Conservation (phyloP, 768 basidiomycete genomes). For the Amanita fuliginea region DNA sequence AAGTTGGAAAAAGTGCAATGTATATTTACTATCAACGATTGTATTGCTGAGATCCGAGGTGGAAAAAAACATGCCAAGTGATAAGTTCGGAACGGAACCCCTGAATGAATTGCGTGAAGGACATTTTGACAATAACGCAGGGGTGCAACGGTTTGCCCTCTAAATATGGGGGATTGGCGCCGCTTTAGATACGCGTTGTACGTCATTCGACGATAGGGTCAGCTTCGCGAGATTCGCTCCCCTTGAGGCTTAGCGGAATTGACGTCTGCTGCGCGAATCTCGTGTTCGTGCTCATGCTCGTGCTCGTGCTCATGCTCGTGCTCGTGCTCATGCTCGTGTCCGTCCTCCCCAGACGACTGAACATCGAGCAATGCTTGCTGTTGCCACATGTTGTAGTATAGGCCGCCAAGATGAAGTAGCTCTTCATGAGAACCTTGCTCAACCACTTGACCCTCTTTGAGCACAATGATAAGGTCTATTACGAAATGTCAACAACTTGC, state of each 20-base stretch:
- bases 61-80: too few relatives aligned
- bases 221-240: not conserved
- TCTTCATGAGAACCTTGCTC: conserved; percentile 94
- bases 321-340: not conserved
- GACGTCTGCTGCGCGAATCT: too few relatives aligned
- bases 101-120: not conserved
- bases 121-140: not conserved
- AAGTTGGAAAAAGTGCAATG: too few relatives aligned
- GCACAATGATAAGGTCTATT: conserved; percentile 83
- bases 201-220: not conserved
- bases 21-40: too few relatives aligned
- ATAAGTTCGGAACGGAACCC: too few relatives aligned
- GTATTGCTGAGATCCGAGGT: too few relatives aligned
- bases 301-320: too few relatives aligned
- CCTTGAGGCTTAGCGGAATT: too few relatives aligned
- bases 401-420: conserved; percentile 54
- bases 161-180: not conserved
- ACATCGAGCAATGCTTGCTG: conserved; percentile 49
- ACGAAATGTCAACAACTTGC: not conserved
- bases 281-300: too few relatives aligned
- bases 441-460: conserved; percentile 81
- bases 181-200: not conserved
- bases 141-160: not conserved
- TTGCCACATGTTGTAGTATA: conserved; percentile 78
- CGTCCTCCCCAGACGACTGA: not conserved